These are phyloP conservation scores for Coffea eugenioides DNA, from an alignment of 257 asterid genomes.

Conservation along the genomic window DNA sequence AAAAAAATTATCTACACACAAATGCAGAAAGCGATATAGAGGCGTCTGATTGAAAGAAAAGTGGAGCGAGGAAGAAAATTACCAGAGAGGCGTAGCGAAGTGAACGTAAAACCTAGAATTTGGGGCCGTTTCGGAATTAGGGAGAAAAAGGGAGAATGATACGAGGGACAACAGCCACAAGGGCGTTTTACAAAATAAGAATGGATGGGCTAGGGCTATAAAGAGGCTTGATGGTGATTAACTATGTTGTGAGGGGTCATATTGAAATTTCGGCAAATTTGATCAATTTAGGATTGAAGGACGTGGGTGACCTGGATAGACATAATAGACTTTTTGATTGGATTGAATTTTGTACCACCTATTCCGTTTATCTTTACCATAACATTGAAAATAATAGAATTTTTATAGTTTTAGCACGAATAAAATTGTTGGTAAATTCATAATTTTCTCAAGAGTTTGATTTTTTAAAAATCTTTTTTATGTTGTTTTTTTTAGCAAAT, in stretches of 20 bases:
- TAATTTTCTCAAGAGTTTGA: too few species aligned
- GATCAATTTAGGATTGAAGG: background rate
- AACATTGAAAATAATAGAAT: background rate
- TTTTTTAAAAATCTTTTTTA: background rate
- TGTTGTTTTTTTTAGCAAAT: too few species aligned
- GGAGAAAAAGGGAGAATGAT: slow-evolving; percentile 23
- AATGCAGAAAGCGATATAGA: background rate
- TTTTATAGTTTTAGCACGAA: too few species aligned
- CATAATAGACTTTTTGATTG: background rate
- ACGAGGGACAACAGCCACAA: background rate
- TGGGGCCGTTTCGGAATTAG: slow-evolving; percentile 53
- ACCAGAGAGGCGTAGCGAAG: slow-evolving; percentile 28
- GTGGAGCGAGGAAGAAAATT: slow-evolving; percentile 10
- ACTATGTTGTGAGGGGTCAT: background rate
- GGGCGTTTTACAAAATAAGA: background rate
- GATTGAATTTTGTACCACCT: background rate
- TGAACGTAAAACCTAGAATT: slow-evolving; percentile 49
- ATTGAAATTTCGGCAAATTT: background rate
- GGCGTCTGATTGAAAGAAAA: background rate
- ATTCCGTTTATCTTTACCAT: too few species aligned
- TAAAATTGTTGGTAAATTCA: too few species aligned
- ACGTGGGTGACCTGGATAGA: background rate
- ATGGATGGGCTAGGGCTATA: slow-evolving; percentile 6
- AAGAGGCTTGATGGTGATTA: background rate
- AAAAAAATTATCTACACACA: background rate